Evolutionary conservation across 164 flowering plant species (phyloP).

Genomic region (Cinnamomum chago): DNA sequence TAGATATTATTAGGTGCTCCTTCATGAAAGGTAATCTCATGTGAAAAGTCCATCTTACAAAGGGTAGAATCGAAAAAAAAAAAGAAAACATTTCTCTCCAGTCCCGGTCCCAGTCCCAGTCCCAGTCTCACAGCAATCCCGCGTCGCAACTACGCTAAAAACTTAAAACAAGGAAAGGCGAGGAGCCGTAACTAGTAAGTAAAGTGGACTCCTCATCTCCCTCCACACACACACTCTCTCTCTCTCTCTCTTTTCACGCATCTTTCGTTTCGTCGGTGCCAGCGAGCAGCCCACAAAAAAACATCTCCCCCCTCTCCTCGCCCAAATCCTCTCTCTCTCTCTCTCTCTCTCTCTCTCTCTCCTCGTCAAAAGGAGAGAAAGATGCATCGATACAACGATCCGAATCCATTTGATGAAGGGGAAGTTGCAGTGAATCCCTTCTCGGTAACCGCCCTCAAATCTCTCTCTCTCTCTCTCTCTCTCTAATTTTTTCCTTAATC

Average conservation of each 20-base stretch:
- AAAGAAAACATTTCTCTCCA: background rate
- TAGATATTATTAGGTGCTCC: too few species aligned
- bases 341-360: background rate
- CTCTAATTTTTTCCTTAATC: background rate
- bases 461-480: slow-evolving; percentile 5
- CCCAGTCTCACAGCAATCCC: background rate
- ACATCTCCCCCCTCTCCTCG: background rate
- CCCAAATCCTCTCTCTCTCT: background rate
- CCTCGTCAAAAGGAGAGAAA: background rate
- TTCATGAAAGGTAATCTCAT: background rate
- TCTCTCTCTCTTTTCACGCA: background rate
- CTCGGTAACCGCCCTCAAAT: slow-evolving; percentile 41
- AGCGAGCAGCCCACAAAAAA: background rate
- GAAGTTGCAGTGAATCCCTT: slow-evolving; percentile 65
- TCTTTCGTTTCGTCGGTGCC: slow-evolving; percentile 10
- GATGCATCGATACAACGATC: slow-evolving; percentile 66
- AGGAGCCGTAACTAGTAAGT: too few species aligned
- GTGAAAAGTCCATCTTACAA: background rate
- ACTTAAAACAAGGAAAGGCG: background rate
- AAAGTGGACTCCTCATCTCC: background rate
- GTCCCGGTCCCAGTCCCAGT: too few species aligned
- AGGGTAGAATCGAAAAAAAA: background rate
- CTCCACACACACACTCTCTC: background rate
- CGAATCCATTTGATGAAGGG: slow-evolving; percentile 78
- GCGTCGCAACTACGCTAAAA: background rate